Conservation (phyloP, 257 asterid genomes). For the Paulownia fortunei region DNA sequence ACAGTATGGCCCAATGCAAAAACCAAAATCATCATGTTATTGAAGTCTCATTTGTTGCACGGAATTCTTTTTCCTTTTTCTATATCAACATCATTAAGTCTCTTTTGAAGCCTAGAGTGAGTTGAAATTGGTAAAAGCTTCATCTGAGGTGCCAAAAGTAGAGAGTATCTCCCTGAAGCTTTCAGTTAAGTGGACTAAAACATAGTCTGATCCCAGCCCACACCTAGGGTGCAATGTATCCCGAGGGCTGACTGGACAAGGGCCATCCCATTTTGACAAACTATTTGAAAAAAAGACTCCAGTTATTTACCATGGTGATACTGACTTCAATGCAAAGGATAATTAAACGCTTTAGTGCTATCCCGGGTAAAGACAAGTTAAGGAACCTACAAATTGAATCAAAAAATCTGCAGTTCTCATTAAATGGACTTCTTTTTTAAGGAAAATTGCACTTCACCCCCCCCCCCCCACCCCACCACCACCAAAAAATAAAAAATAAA, state of each 20-base stretch:
- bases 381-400: no score
- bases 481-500: no score
- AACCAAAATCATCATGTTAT: background rate
- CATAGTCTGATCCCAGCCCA: background rate
- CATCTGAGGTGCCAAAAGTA: background rate
- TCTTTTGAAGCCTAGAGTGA: background rate
- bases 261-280: no score
- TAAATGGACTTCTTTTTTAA: no score
- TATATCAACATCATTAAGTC: background rate
- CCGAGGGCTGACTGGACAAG: background rate
- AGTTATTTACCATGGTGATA: background rate
- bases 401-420: no score
- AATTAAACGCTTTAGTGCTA: background rate
- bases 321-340: background rate
- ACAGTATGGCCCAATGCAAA: background rate
- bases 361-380: background rate
- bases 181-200: background rate
- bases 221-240: background rate
- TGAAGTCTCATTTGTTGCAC: background rate
- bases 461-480: no score
- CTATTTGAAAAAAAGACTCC: no score
- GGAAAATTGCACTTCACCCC: no score
- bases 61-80: background rate
- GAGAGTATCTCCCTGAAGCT: no score
- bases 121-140: background rate